Base-by-base conservation (phyloP, 106 monocot genomes). In the Narthecium ossifragum region DNA sequence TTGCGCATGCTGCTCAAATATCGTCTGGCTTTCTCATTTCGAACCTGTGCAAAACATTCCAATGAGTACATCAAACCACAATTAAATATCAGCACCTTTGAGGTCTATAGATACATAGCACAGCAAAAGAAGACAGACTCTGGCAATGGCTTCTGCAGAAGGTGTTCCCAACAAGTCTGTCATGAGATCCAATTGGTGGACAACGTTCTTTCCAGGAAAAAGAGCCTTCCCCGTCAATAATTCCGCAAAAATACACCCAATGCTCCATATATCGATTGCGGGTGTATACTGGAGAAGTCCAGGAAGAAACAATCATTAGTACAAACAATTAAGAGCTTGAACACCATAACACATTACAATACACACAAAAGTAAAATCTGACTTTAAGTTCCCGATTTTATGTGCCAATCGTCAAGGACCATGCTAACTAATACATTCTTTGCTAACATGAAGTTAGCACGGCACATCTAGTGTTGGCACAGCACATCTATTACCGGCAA, bases 211-310 rank as follows among this genome's bases (percentile, higher is more conserved):
- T 21, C 92, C 92, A 38, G 92, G 92, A 60, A 92, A 92, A 55
- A 92, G 83, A 66, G 92, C 83, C 56, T 84, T 92, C 32, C 92
- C 86, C 11, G 83, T 92, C 37, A 92, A 70, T 41, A 92, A 60
- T 58, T 92, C 92, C 4, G 92, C 74, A 80, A 92, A 92, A 39
- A 92, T 92, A 58, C 92, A 92, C 8, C 92, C 92, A 61, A 92
- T 92, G 62, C 92, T 92, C 92, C 92, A 92, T 29, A 92, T 86
- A 54, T 92, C 92, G 46, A 92, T 92, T 37, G 92, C 92, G 1
- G 92, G 86, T 40, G 92, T 92, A 61, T 92, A 92, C 92, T 90
- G 78, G 34, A 67, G 45, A 30, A 32, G n/a, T n/a, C n/a, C n/a
- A n/a, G n/a, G n/a, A n/a, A n/a, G n/a, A 26, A 10, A 26, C 28